Percentiles rank a stretch among this genome's conserved stretches.
Evolutionary conservation across 495 filamentous ascomycete species (phyloP).

Genomic region (Schizothecium vesticola): DNA sequence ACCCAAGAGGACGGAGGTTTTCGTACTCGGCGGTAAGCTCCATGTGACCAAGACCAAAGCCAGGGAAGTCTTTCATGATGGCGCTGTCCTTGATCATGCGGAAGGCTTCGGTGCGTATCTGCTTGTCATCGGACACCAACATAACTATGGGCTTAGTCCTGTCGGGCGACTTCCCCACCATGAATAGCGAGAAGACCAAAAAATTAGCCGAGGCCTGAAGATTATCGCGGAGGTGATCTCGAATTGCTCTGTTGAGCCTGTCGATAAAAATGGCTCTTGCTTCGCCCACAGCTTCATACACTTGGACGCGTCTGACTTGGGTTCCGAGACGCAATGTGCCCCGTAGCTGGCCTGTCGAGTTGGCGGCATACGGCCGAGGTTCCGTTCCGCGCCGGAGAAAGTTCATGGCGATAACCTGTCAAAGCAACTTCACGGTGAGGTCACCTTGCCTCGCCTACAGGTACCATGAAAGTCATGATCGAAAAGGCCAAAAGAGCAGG

Average conservation of each 20-base stretch:
- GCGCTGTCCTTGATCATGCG: conserved; percentile 10
- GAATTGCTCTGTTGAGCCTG: background rate
- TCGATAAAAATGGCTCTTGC: conserved; percentile 1
- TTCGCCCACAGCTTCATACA: conserved; percentile 10
- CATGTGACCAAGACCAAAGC: conserved; percentile 10
- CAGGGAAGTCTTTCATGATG: conserved; percentile 8
- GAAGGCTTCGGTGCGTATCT: conserved; percentile 3
- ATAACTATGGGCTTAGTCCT: conserved; percentile 11
- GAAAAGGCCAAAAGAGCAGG: no score
- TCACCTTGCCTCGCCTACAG: background rate
- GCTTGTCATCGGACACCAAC: conserved; percentile 8
- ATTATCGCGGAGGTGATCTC: conserved; percentile 7
- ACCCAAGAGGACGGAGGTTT: conserved; percentile 2
- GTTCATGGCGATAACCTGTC: background rate
- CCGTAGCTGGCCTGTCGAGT: conserved; percentile 4
- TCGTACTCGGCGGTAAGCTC: conserved; percentile 8
- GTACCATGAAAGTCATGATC: background rate
- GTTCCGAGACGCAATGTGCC: background rate
- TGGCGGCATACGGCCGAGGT: conserved; percentile 6
- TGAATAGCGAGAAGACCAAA: conserved; percentile 11
- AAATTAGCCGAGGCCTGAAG: background rate
- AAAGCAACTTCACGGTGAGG: background rate
- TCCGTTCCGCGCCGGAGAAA: background rate
- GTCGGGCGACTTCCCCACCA: conserved; percentile 9
- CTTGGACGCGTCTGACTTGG: background rate